A percentile compares a stretch with the other conserved stretches of the same genome.
phyloP scores from a whole-genome alignment of 2,329 filamentous ascomycete genomes.

The Venturia effusa region DNA sequence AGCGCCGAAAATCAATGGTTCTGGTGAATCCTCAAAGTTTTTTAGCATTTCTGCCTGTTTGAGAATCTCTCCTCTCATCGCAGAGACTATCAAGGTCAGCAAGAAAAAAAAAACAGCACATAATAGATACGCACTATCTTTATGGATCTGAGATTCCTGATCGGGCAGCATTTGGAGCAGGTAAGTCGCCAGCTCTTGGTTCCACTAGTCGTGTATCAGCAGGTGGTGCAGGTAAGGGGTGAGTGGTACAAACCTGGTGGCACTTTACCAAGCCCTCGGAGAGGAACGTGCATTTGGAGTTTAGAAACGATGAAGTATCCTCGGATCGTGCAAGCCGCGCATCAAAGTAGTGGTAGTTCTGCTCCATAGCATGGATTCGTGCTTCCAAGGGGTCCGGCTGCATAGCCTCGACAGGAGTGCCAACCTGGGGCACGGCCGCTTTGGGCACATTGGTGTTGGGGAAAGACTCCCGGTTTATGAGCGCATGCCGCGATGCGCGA shows the following conservation, averaged over 20 bases:
- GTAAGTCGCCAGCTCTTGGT: slow-evolving; percentile 70
- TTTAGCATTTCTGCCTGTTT: slow-evolving; percentile 50
- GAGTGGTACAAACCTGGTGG: slow-evolving; percentile 43
- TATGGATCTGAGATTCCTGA: slow-evolving; percentile 65
- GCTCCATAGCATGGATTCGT: slow-evolving; percentile 65
- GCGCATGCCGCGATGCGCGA: slow-evolving; percentile 79
- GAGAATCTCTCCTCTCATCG: slow-evolving; percentile 52
- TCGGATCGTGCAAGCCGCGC: slow-evolving; percentile 69
- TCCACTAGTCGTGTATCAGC: slow-evolving; percentile 49
- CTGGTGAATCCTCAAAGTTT: slow-evolving; percentile 49
- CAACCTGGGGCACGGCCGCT: slow-evolving; percentile 30
- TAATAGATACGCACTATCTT: slow-evolving; percentile 56
- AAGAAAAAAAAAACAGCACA: slow-evolving; percentile 18
- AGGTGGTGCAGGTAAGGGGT: slow-evolving; percentile 9
- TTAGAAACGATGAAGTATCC: slow-evolving; percentile 69
- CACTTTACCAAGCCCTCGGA: slow-evolving; percentile 70
- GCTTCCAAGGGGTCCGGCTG: slow-evolving; percentile 63
- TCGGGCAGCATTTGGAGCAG: slow-evolving; percentile 64
- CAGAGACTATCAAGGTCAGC: slow-evolving; percentile 32
- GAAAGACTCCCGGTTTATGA: slow-evolving; percentile 88
- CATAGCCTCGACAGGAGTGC: slow-evolving; percentile 74
- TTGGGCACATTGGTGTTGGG: slow-evolving; percentile 52
- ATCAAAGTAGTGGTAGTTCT: slow-evolving; percentile 71
- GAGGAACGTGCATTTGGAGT: slow-evolving; percentile 68
- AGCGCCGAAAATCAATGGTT: slow-evolving; percentile 44